phyloP scores from a whole-genome alignment of 805 yeast genomes.

The Barnettozyma sp. region DNA sequence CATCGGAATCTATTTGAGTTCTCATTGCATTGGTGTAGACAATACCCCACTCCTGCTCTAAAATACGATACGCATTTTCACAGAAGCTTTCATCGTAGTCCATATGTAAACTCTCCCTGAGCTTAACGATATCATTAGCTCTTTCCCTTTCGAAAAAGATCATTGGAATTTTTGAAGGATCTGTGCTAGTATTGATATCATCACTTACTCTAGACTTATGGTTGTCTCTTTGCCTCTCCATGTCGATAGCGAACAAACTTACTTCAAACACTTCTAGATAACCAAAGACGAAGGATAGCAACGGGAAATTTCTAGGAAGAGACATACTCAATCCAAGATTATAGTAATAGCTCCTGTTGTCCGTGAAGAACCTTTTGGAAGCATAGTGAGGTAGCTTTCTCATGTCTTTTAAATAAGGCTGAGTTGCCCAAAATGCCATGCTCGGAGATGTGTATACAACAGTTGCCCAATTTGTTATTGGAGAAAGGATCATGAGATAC shows the following conservation, averaged over 20 bases:
- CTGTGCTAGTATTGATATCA: neutral
- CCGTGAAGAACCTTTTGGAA: conserved; percentile 4
- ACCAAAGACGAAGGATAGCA: conserved; percentile 6
- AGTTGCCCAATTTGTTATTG: neutral
- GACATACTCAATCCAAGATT: conserved; percentile 8
- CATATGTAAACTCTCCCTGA: conserved; percentile 2
- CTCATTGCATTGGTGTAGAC: conserved; percentile 3
- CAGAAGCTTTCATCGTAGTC: conserved; percentile 3
- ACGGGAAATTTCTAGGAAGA: conserved; percentile 6
- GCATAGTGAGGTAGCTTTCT: conserved; percentile 7
- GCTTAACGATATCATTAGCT: conserved; percentile 1
- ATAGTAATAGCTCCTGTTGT: conserved; percentile 4
- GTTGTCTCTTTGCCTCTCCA: conserved; percentile 6
- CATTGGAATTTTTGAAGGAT: neutral
- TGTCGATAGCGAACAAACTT: conserved; percentile 8
- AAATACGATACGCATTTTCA: conserved; percentile 4
- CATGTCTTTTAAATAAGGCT: conserved; percentile 4
- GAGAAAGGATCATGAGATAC: neutral
- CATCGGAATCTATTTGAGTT: neutral
- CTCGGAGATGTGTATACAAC: conserved; percentile 4
- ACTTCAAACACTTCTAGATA: conserved; percentile 10
- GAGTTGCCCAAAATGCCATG: conserved; percentile 1
- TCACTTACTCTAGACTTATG: neutral
- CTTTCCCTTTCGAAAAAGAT: conserved; percentile 2
- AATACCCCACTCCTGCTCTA: conserved; percentile 3